phyloP scores from a whole-genome alignment of 208 protist genomes.

The Leishmania arabica region DNA sequence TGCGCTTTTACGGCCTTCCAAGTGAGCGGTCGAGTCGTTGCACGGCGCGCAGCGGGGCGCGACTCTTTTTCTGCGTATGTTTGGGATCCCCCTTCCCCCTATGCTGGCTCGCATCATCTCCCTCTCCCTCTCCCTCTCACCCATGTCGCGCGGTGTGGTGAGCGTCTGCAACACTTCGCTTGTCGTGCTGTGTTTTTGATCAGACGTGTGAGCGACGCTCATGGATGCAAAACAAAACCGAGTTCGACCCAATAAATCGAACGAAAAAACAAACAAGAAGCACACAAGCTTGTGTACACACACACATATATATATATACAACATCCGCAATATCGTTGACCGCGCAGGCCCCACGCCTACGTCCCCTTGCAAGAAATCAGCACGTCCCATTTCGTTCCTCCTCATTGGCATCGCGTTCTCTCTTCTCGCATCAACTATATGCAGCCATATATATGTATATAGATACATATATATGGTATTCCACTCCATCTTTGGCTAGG shows the following conservation, averaged over 20 bases:
- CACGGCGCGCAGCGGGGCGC: not conserved
- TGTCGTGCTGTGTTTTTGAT: no score
- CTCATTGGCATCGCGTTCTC: not conserved
- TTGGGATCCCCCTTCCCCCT: not conserved
- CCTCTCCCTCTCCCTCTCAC: not conserved
- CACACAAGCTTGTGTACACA: not conserved
- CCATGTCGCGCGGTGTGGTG: not conserved
- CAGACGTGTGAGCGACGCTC: no score
- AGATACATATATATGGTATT: not conserved
- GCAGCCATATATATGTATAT: not conserved
- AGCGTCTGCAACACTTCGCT: not conserved
- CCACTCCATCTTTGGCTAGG: not conserved
- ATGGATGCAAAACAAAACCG: no score
- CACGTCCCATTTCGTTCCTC: not conserved
- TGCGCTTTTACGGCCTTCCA: not conserved
- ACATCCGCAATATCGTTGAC: no score
- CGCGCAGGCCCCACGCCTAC: not conserved
- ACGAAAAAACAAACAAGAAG: not conserved
- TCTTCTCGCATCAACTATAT: not conserved
- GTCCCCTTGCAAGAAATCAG: not conserved
- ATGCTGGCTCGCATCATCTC: no score
- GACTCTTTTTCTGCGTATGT: not conserved
- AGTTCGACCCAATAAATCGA: no score
- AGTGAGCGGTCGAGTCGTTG: not conserved
- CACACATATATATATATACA: no score